Conservation (phyloP, 768 basidiomycete species). For the Lactarius sanguifluus region DNA sequence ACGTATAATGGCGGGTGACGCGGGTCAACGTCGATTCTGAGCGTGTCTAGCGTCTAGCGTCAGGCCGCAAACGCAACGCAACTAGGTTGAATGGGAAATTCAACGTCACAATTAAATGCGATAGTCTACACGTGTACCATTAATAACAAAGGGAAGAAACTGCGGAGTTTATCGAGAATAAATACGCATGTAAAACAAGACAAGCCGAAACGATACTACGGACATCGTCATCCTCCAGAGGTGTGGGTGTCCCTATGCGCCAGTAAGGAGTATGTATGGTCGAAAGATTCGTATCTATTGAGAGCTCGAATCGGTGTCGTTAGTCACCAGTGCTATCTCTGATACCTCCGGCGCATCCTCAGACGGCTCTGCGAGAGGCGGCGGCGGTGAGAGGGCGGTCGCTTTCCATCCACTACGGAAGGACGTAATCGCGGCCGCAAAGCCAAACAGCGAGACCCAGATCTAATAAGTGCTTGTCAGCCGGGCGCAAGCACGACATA, state of each 20-base stretch:
- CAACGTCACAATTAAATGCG: not conserved
- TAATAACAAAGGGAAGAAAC: not conserved
- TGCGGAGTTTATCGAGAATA: not conserved
- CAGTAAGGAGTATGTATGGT: not conserved
- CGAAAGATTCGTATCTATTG: not conserved
- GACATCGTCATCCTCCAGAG: not conserved
- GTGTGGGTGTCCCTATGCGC: not conserved
- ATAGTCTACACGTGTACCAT: not conserved
- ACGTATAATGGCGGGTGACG: too few species aligned
- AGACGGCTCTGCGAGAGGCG: not conserved
- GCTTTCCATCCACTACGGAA: constrained; percentile 29
- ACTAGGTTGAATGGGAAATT: not conserved
- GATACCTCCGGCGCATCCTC: not conserved
- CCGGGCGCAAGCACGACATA: not conserved
- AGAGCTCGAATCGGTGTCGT: not conserved
- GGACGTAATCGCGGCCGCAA: constrained; percentile 24
- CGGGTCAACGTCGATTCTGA: too few species aligned
- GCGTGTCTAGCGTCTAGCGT: too few species aligned
- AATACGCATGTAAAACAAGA: not conserved
- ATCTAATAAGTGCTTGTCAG: not conserved
- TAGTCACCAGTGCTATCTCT: constrained; percentile 4
- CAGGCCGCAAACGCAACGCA: too few species aligned
- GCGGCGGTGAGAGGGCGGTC: constrained; percentile 12
- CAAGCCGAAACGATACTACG: not conserved
- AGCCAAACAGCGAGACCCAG: constrained; percentile 24